Evolutionary conservation across 768 basidiomycete species (phyloP).

Genomic region (Tricholoma terreum): DNA sequence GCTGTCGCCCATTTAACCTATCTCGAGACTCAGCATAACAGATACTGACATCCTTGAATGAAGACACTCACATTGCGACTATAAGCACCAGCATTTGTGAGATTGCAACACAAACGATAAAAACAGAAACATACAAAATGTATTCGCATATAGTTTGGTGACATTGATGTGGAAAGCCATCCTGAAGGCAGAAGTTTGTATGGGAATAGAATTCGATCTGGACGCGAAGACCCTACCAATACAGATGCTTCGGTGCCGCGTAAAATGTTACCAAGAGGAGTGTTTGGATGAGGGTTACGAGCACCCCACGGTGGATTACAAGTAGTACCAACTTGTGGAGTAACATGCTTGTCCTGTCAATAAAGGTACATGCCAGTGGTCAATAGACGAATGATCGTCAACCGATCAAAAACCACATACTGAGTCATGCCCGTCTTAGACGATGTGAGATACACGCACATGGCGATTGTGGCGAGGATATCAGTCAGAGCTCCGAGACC

Average conservation of each 20-base stretch:
- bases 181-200: slow-evolving; percentile 23
- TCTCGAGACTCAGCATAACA: not conserved
- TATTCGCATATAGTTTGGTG: slow-evolving; percentile 47
- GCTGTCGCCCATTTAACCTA: slow-evolving; percentile 22
- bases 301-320: slow-evolving; percentile 39
- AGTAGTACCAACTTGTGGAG: slow-evolving; percentile 38
- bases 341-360: slow-evolving; percentile 36
- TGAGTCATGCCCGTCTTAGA: slow-evolving; percentile 36
- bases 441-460: slow-evolving; percentile 38
- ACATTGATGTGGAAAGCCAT: slow-evolving; percentile 47
- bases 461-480: slow-evolving; percentile 41
- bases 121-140: slow-evolving; percentile 43
- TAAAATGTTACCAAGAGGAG: slow-evolving; percentile 41
- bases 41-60: not conserved
- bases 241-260: slow-evolving; percentile 30
- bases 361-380: not conserved
- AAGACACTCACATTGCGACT: slow-evolving; percentile 32
- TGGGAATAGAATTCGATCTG: not conserved
- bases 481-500: slow-evolving; percentile 43
- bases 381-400: not conserved
- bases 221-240: slow-evolving; percentile 29
- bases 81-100: not conserved
- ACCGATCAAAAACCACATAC: slow-evolving; percentile 21
- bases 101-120: not conserved
- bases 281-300: slow-evolving; percentile 43